Percentiles rank a stretch among this genome's conserved stretches.
These are phyloP conservation scores for Russula brevipes DNA, from an alignment of 768 basidiomycete genomes.

Conservation along the genomic window DNA sequence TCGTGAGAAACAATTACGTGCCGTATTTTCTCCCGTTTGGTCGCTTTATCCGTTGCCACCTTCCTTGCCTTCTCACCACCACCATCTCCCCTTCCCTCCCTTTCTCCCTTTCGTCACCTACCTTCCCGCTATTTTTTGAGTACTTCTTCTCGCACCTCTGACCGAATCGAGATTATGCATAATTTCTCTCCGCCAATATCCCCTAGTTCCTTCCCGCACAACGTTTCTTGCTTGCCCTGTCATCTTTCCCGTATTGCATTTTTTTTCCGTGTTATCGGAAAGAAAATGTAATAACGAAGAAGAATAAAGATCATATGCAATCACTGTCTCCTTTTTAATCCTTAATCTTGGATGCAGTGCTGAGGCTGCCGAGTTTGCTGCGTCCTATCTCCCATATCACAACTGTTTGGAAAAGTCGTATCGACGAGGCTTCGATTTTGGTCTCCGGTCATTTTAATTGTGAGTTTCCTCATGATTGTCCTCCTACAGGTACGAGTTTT, in stretches of 20 bases:
- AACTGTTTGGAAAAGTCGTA: background rate
- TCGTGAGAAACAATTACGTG: constrained; percentile 17
- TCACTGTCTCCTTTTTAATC: background rate
- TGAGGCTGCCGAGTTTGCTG: background rate
- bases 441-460: background rate
- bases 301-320: background rate
- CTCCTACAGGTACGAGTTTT: background rate
- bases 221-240: background rate
- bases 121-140: too few species aligned
- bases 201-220: background rate
- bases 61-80: constrained; percentile 9
- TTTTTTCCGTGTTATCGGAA: too few species aligned
- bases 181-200: too few species aligned
- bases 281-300: background rate
- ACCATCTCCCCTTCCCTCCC: background rate
- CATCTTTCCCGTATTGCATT: background rate
- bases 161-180: too few species aligned
- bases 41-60: background rate
- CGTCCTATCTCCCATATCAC: background rate
- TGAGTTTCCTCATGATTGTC: background rate
- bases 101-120: background rate
- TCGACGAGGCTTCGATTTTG: background rate
- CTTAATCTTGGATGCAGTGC: background rate
- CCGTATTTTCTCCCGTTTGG: background rate
- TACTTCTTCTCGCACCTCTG: too few species aligned